Evolutionary conservation across 75 land plant species (phyloP).

Genomic region (Sequoiadendron giganteum): DNA sequence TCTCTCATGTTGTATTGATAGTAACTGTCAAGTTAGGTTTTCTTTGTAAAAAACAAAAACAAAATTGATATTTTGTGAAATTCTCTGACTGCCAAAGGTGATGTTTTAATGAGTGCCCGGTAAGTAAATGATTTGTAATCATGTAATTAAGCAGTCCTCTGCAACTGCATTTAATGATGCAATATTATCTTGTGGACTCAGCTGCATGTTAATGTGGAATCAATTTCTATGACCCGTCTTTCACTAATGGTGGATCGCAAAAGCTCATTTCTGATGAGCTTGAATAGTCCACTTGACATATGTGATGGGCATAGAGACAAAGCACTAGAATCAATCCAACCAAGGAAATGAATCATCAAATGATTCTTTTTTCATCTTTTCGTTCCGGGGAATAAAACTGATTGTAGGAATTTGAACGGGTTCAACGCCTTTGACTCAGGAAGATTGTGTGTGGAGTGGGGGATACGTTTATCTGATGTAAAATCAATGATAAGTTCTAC

Average conservation of each 20-base stretch:
- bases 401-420: not conserved
- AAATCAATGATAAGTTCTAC: not conserved
- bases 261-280: no score
- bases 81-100: not conserved
- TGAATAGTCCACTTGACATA: no score
- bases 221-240: no score
- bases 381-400: not conserved
- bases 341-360: no score
- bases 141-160: not conserved
- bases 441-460: not conserved
- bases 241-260: no score
- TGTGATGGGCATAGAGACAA: no score
- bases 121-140: not conserved
- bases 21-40: slow-evolving; percentile 23
- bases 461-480: not conserved
- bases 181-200: no score
- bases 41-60: no score
- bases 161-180: not conserved
- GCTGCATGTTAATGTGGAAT: no score
- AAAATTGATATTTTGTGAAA: not conserved
- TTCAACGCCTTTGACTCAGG: not conserved
- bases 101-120: not conserved
- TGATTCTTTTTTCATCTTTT: not conserved
- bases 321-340: no score
- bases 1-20: slow-evolving; percentile 85